A percentile compares a stretch with the other conserved stretches of the same genome.
phyloP scores from a whole-genome alignment of 2,329 filamentous ascomycete species.

The Hymenoscyphus fraxineus region DNA sequence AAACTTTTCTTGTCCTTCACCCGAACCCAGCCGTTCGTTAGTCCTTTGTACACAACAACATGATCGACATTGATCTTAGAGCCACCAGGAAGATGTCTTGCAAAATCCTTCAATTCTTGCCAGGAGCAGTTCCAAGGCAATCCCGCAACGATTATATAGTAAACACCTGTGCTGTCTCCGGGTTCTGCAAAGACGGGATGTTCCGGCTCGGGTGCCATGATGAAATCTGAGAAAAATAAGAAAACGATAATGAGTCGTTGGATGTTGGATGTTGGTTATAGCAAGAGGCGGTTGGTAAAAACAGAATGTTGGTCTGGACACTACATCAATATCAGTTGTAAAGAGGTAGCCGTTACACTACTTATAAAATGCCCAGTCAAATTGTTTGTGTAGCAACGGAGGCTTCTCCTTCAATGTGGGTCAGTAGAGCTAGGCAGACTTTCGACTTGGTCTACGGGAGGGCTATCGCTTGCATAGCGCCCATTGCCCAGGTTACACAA shows the following conservation, averaged over 20 bases:
- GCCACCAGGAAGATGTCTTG: slow-evolving; percentile 19
- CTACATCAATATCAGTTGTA: background rate
- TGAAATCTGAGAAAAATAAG: slow-evolving; percentile 7
- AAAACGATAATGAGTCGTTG: background rate
- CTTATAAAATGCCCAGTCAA: background rate
- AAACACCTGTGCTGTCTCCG: slow-evolving; percentile 19
- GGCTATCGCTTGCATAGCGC: too few relatives aligned
- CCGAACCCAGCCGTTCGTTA: slow-evolving; percentile 26
- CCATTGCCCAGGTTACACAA: background rate
- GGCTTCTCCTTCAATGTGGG: background rate
- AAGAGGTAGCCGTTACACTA: background rate
- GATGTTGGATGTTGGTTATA: background rate
- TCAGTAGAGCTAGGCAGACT: background rate
- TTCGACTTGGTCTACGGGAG: background rate
- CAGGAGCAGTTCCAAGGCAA: slow-evolving; percentile 26
- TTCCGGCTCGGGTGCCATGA: background rate
- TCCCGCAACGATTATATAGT: slow-evolving; percentile 20
- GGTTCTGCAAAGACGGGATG: slow-evolving; percentile 13
- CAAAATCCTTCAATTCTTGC: slow-evolving; percentile 30
- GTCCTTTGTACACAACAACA: slow-evolving; percentile 22
- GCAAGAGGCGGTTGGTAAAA: background rate
- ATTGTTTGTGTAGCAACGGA: background rate
- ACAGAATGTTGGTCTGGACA: background rate
- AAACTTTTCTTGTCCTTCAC: slow-evolving; percentile 22
- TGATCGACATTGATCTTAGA: slow-evolving; percentile 25